Evolutionary conservation across 2,329 filamentous ascomycete species (phyloP).

Genomic region (Thielaviopsis ethacetica): DNA sequence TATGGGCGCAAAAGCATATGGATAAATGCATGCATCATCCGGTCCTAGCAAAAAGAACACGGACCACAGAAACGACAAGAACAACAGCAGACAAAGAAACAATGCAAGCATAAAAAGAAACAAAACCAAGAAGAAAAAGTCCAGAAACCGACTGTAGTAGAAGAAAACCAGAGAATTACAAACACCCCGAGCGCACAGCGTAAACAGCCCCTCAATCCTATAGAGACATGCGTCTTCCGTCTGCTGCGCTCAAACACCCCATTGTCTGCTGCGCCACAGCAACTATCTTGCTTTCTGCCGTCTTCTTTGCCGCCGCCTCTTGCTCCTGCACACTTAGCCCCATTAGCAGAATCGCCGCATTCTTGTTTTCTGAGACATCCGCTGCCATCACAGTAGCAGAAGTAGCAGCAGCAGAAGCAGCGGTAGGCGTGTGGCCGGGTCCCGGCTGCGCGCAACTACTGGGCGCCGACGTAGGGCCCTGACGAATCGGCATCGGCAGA

Average conservation of each 20-base stretch:
- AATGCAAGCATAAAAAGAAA: background rate
- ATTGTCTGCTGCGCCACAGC: conserved; percentile 22
- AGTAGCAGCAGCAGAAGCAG: too few species aligned
- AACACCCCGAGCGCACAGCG: too few species aligned
- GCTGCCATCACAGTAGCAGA: background rate
- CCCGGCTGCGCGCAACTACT: too few species aligned
- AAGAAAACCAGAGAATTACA: background rate
- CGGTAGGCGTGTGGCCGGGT: too few species aligned
- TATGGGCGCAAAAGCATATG: background rate
- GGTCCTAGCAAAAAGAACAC: background rate
- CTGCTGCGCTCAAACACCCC: conserved; percentile 18
- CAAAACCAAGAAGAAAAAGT: background rate
- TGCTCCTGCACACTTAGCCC: conserved; percentile 27
- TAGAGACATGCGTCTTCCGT: conserved; percentile 4
- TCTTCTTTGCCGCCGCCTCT: conserved; percentile 10
- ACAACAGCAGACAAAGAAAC: background rate
- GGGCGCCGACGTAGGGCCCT: too few species aligned
- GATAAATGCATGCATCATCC: too few species aligned
- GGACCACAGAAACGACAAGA: background rate
- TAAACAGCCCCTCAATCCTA: background rate
- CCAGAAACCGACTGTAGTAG: background rate
- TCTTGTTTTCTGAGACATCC: conserved; percentile 23
- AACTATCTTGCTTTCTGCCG: conserved; percentile 10
- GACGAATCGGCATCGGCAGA: too few species aligned
- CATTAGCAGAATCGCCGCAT: conserved; percentile 31